phyloP scores from a whole-genome alignment of 352 stramenopile species.

The Pythium aristosporum region DNA sequence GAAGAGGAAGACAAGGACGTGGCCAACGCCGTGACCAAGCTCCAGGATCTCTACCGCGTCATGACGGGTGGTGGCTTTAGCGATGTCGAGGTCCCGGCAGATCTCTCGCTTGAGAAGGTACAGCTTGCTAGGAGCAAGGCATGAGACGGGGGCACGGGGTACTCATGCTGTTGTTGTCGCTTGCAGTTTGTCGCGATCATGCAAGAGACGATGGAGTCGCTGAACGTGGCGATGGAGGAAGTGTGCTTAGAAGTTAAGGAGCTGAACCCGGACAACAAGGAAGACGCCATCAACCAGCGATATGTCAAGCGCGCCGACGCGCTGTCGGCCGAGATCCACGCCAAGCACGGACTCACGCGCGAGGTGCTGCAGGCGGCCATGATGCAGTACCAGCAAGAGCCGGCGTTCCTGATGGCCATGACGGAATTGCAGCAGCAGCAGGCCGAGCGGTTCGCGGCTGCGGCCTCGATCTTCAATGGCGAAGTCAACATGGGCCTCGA shows the following conservation, averaged over 20 bases:
- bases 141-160: neutral
- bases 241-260: constrained; percentile 88
- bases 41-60: constrained; percentile 87
- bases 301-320: constrained; percentile 88
- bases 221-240: constrained; percentile 89
- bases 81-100: constrained; percentile 77
- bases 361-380: constrained; percentile 88
- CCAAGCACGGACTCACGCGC: constrained; percentile 83
- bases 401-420: constrained; percentile 85
- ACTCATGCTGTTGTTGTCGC: neutral
- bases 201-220: constrained; percentile 89
- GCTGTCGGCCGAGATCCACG: constrained; percentile 83
- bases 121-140: neutral
- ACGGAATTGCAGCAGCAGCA: constrained; percentile 87
- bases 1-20: constrained; percentile 88
- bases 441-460: constrained; percentile 78
- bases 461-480: constrained; percentile 84
- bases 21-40: constrained; percentile 76
- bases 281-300: constrained; percentile 88
- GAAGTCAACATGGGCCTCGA: constrained; percentile 90
- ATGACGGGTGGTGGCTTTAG: constrained; percentile 83
- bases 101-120: constrained; percentile 80
- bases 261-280: constrained; percentile 86
- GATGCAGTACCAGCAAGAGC: constrained; percentile 91
- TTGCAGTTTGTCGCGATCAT: constrained; percentile 85